Evolutionary conservation across 73 alveolate species (phyloP).

Genomic region (Paramecium pentaurelia): DNA sequence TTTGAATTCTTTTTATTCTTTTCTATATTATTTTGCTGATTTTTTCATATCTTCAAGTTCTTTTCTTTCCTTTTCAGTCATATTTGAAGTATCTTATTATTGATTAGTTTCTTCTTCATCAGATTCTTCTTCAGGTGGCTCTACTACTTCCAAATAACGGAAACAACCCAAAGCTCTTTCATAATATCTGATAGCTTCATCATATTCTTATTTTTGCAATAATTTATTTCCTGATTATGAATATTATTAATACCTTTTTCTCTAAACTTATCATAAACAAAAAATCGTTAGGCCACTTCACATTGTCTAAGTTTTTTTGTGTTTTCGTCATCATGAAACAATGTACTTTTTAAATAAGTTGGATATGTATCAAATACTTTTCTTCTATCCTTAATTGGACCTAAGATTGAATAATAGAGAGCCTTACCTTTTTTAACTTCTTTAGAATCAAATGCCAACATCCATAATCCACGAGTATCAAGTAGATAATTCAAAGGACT

Average conservation of each 20-base stretch:
- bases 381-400: conserved; percentile 56
- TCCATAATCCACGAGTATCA: conserved; percentile 55
- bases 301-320: conserved; percentile 47
- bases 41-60: conserved; percentile 48
- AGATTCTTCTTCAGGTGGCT: conserved; percentile 44
- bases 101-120: conserved; percentile 37
- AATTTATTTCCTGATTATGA: conserved; percentile 28
- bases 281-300: conserved; percentile 58
- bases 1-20: conserved; percentile 61
- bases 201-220: conserved; percentile 37
- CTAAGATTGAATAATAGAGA: neutral
- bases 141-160: conserved; percentile 48
- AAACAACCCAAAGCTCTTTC: conserved; percentile 66
- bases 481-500: conserved; percentile 52
- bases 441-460: conserved; percentile 51
- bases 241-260: conserved; percentile 31
- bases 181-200: conserved; percentile 55
- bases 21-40: conserved; percentile 50
- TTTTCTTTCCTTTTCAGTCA: conserved; percentile 38
- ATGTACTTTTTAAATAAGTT: conserved; percentile 46
- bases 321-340: conserved; percentile 58
- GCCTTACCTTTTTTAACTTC: conserved; percentile 52
- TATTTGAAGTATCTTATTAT: neutral
- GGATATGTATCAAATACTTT: conserved; percentile 60
- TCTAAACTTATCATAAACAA: conserved; percentile 59